phyloP scores from a whole-genome alignment of 2,329 filamentous ascomycete species.

The Neurospora crassa region DNA sequence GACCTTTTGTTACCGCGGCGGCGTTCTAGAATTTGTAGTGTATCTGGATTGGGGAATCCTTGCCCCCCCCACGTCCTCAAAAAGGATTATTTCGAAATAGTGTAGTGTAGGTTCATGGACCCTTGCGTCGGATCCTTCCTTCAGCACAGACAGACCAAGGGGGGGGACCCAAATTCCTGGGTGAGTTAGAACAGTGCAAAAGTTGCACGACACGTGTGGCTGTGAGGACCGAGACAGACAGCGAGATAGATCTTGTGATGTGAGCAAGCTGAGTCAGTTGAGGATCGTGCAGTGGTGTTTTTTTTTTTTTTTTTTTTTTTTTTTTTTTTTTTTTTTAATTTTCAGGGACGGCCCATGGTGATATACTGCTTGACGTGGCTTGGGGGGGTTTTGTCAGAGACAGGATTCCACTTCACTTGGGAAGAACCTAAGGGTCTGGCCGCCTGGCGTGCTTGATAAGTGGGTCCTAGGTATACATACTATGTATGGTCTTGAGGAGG shows the following conservation, averaged over 20 bases:
- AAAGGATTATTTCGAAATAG: neutral
- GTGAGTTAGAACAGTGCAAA: neutral
- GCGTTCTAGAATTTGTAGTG: neutral
- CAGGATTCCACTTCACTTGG: neutral
- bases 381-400: neutral
- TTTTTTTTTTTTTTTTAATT: too few relatives aligned
- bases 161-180: neutral
- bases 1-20: neutral
- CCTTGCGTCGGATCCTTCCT: neutral
- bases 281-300: neutral
- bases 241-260: neutral
- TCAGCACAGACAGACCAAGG: neutral
- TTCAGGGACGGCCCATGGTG: neutral
- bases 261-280: neutral
- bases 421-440: neutral
- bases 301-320: too few relatives aligned
- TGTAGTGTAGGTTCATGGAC: neutral
- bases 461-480: neutral
- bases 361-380: neutral
- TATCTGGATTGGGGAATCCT: neutral
- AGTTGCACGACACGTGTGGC: neutral
- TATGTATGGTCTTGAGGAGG: neutral
- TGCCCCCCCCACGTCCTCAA: neutral
- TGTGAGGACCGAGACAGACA: neutral
- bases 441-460: neutral